These are phyloP conservation scores for Penstemon davidsonii DNA, from an alignment of 257 asterid species.

Conservation along the genomic window DNA sequence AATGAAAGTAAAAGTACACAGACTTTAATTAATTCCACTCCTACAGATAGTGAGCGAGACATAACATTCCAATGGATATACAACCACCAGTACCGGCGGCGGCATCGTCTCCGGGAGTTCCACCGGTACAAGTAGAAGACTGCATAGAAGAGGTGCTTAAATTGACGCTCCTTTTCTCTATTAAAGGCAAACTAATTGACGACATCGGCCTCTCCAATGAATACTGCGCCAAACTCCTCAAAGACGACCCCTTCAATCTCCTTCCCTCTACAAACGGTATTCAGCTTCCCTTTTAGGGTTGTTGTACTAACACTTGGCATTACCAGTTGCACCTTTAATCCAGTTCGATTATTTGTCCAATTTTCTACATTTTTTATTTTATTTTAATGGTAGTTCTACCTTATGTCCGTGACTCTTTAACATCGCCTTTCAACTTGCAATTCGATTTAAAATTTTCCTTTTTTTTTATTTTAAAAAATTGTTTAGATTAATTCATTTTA, in stretches of 20 bases:
- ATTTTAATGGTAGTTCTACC: neutral
- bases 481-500: neutral
- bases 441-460: neutral
- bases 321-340: too few species aligned
- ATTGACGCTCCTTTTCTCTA: conserved; percentile 51
- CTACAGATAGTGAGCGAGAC: too few species aligned
- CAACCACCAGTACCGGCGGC: neutral
- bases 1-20: too few species aligned
- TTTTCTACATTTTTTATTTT: neutral
- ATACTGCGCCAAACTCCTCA: conserved; percentile 62
- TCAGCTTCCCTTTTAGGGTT: neutral
- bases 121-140: conserved; percentile 43
- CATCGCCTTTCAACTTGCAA: neutral
- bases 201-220: conserved; percentile 54
- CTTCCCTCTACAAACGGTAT: conserved; percentile 25
- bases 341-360: neutral
- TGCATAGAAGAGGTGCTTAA: conserved; percentile 59
- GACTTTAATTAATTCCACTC: too few species aligned
- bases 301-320: neutral
- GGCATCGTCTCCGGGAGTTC: conserved; percentile 49
- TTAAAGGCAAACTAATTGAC: conserved; percentile 34
- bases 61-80: too few species aligned
- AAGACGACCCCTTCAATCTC: conserved; percentile 39
- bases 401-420: neutral
- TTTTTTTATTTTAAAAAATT: neutral